Base-by-base conservation (phyloP, 2,329 filamentous ascomycete species). In the Mycocentrospora acerina region DNA sequence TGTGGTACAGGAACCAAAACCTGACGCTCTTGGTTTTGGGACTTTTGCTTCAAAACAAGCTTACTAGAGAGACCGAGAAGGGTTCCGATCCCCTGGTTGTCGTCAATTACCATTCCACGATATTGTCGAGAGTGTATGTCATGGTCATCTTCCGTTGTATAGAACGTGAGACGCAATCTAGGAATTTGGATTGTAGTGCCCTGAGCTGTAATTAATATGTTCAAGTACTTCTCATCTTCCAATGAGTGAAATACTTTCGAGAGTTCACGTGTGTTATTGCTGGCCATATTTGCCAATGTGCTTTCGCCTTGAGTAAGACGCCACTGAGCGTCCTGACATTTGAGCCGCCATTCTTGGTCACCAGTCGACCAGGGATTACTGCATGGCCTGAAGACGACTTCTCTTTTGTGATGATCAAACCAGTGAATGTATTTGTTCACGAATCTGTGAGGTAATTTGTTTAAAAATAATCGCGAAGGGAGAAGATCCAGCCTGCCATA, bases 1-100 rank as follows among this genome's bases (percentile, higher is more conserved):
- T 51, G 1, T 6, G 4, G 29, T 50, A 53, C 45, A 0, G 53
- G 36, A 7, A 78, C 70, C 0, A 44, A 37, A 0, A 78, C 69
- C 0, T 48, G 67, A 3, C 72, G 69, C 2, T 59, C 40, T 2
- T 40, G n/a, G n/a, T n/a, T n/a, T 25, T 18, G 32, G 27, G 7
- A 29, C 44, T 6, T 30, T 12, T 17, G 11, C 46, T 33, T 62
- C 38, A 43, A 24, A 7, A 58, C 45, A n/a, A 64, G 38, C 15
- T 55, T 60, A 26, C 39, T 61, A 3, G n/a, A 16, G 3, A 66
- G 31, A 2, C 62, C 61, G 16, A 48, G 24, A 2, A 66, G 34
- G 18, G 59, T 53, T 2, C 51, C 54, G 8, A 62, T 45, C 0
- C n/a, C 31, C 31, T 65, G 61, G 29, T 57, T 24, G 0, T 29